phyloP scores from a whole-genome alignment of 2,329 filamentous ascomycete species.

The Penicillium sp. region DNA sequence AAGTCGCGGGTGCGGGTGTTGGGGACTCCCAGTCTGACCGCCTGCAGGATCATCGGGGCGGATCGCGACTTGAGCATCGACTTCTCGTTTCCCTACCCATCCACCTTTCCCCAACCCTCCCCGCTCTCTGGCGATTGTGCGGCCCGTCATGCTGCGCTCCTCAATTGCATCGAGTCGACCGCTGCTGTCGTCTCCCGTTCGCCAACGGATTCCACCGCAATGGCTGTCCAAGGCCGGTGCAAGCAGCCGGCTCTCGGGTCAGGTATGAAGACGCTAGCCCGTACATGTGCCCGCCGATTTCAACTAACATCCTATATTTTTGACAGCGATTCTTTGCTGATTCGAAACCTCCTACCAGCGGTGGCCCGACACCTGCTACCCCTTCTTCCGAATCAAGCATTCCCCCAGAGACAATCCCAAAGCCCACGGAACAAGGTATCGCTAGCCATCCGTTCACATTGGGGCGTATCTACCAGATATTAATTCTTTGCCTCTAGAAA shows the following conservation, averaged over 20 bases:
- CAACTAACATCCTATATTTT: constrained; percentile 24
- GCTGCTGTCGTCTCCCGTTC: constrained; percentile 40
- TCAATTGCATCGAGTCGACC: constrained; percentile 50
- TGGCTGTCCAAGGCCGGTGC: constrained; percentile 42
- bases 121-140: constrained; percentile 36
- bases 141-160: constrained; percentile 56
- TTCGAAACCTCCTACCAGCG: constrained; percentile 39
- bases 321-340: constrained; percentile 52
- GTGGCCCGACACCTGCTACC: constrained; percentile 44
- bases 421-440: constrained; percentile 37
- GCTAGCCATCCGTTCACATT: too few relatives aligned
- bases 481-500: too few relatives aligned
- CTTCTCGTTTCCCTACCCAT: constrained; percentile 33
- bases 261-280: constrained; percentile 33
- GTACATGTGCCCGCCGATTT: constrained; percentile 3
- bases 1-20: constrained; percentile 2
- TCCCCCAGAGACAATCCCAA: constrained; percentile 49
- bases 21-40: constrained; percentile 26
- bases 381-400: constrained; percentile 49
- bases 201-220: constrained; percentile 41
- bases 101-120: constrained; percentile 24
- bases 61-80: constrained; percentile 39
- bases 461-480: too few relatives aligned
- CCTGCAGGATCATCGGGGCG: constrained; percentile 36
- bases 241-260: constrained; percentile 41